A percentile compares a stretch with the other conserved stretches of the same genome.
phyloP scores from a whole-genome alignment of 768 basidiomycete species.

The Crepidotus variabilis region DNA sequence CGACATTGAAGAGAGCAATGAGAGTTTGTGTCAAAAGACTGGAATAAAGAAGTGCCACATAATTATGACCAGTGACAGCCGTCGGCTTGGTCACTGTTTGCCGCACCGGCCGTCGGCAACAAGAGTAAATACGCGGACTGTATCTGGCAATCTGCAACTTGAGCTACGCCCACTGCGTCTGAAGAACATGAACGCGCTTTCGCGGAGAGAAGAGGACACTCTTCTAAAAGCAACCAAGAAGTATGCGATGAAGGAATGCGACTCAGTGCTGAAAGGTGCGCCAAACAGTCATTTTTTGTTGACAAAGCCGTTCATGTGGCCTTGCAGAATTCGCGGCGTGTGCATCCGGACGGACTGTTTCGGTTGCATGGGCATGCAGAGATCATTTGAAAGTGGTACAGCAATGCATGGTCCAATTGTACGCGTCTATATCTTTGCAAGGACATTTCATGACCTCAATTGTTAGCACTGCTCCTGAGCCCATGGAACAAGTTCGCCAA shows the following conservation, averaged over 20 bases:
- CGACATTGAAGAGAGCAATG: slow-evolving; percentile 15
- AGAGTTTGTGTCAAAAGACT: neutral
- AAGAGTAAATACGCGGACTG: neutral
- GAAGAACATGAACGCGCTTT: slow-evolving; percentile 73
- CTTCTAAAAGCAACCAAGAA: slow-evolving; percentile 80
- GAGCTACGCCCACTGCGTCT: too few species aligned
- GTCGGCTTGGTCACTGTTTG: neutral
- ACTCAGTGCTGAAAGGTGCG: slow-evolving; percentile 69
- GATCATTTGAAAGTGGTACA: slow-evolving; percentile 66
- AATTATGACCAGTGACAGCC: neutral
- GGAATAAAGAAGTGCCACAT: too few species aligned
- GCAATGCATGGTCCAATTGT: slow-evolving; percentile 80
- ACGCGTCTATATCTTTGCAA: neutral
- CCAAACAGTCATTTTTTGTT: neutral
- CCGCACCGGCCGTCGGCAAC: neutral
- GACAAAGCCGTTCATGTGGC: neutral
- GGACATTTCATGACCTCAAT: neutral
- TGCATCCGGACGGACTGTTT: slow-evolving; percentile 73
- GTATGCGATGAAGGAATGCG: slow-evolving; percentile 75
- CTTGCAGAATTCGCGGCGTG: slow-evolving; percentile 79
- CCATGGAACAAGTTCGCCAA: slow-evolving; percentile 66
- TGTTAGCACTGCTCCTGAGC: slow-evolving; percentile 65
- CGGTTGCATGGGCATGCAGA: slow-evolving; percentile 83
- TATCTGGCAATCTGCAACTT: neutral
- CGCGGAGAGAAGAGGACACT: slow-evolving; percentile 84